These are phyloP conservation scores for Cutaneotrichosporon mucoides DNA, from an alignment of 1,284 basidiomycete genomes.

Conservation along the genomic window DNA sequence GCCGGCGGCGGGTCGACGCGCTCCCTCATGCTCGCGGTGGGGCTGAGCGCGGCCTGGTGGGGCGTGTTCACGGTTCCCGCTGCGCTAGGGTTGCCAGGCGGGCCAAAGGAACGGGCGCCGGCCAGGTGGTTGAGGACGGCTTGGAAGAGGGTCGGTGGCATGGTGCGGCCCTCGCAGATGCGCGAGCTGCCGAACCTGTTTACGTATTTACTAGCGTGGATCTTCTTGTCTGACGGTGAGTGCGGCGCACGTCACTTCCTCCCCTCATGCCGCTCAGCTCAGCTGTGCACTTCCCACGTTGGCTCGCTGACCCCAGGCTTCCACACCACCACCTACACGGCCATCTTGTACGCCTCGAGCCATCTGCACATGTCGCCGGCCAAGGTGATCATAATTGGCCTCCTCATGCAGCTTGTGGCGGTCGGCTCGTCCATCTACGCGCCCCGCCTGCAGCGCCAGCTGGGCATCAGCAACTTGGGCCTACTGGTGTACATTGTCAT, in stretches of 20 bases:
- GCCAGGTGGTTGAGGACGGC: conserved; percentile 25
- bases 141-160: conserved; percentile 50
- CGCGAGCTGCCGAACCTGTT: conserved; percentile 74
- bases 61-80: conserved; percentile 70
- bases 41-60: conserved; percentile 80
- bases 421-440: conserved; percentile 45
- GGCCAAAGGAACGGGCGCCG: conserved; percentile 13
- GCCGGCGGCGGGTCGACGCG: conserved; percentile 64
- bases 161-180: conserved; percentile 67
- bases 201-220: conserved; percentile 82
- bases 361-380: conserved; percentile 50
- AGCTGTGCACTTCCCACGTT: no score
- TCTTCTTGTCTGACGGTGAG: conserved; percentile 80
- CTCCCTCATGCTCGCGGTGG: conserved; percentile 70
- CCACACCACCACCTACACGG: conserved; percentile 45
- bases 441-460: conserved; percentile 43
- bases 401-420: conserved; percentile 46
- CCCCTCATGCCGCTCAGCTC: no score
- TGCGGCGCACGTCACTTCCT: no score
- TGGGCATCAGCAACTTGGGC: conserved; percentile 62
- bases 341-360: conserved; percentile 47
- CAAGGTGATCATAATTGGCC: conserved; percentile 48
- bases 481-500: conserved; percentile 65
- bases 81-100: conserved; percentile 62
- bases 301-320: conserved; percentile 29